These are phyloP conservation scores for Mycena crocata DNA, from an alignment of 768 basidiomycete genomes.

Conservation along the genomic window DNA sequence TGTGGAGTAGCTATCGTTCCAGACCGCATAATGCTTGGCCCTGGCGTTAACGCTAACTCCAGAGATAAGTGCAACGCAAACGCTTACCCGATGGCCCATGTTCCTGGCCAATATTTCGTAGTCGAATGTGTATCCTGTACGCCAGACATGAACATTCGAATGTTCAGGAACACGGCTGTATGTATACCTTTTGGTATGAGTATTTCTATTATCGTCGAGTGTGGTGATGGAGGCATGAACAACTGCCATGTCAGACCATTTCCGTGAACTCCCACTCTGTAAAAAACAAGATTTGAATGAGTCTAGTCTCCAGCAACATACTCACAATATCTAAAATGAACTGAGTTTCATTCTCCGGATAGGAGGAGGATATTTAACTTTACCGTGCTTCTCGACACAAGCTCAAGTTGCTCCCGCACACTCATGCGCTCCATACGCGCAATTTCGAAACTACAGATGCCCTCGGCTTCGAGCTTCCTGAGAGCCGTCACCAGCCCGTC, in stretches of 20 bases:
- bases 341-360: slow-evolving; percentile 11
- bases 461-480: slow-evolving; percentile 57
- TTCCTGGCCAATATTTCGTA: background rate
- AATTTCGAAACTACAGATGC: slow-evolving; percentile 57
- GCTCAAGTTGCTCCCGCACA: slow-evolving; percentile 70
- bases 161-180: background rate
- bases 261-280: slow-evolving; percentile 76
- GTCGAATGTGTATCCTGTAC: slow-evolving; percentile 52
- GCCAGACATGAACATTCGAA: background rate
- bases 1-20: slow-evolving; percentile 69
- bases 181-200: slow-evolving; percentile 67
- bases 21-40: slow-evolving; percentile 67
- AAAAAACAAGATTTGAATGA: too few relatives aligned
- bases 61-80: background rate
- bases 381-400: slow-evolving; percentile 73
- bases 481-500: slow-evolving; percentile 59
- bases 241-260: slow-evolving; percentile 79
- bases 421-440: slow-evolving; percentile 54
- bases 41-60: background rate
- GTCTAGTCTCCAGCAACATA: too few relatives aligned
- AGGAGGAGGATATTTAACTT: slow-evolving; percentile 35
- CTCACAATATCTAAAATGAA: background rate
- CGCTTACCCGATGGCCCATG: slow-evolving; percentile 47
- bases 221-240: slow-evolving; percentile 73
- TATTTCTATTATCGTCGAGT: slow-evolving; percentile 78